Conservation (phyloP, 805 yeast genomes). For the Metschnikowia koreensis region DNA sequence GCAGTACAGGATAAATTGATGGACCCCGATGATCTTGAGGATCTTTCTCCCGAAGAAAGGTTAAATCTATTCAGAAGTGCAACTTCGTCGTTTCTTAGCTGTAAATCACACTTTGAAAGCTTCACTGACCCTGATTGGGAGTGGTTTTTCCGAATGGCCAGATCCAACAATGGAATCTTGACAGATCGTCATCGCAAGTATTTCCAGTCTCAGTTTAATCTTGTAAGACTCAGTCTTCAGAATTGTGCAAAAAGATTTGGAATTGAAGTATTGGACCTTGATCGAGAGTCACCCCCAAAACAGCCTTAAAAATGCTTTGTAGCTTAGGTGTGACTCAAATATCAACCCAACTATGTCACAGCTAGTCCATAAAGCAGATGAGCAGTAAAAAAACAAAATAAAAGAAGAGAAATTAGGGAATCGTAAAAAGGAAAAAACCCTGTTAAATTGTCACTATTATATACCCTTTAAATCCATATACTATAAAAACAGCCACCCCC, state of each 20-base stretch:
- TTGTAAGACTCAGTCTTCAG: neutral
- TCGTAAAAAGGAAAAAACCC: neutral
- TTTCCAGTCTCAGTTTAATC: neutral
- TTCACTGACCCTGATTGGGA: constrained; percentile 1
- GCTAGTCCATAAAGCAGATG: no score
- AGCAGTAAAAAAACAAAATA: no score
- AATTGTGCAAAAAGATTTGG: neutral
- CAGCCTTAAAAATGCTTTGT: neutral
- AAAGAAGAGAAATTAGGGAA: no score
- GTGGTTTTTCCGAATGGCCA: constrained; percentile 1
- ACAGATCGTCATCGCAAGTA: neutral
- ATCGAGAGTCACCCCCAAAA: neutral
- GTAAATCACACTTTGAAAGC: constrained; percentile 1
- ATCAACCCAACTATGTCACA: no score
- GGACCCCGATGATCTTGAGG: neutral
- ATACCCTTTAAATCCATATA: neutral
- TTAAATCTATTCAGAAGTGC: neutral
- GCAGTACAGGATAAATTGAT: neutral
- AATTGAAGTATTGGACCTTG: neutral
- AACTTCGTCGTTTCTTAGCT: neutral
- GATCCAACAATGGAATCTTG: neutral
- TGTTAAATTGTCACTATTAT: neutral
- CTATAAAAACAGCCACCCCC: neutral
- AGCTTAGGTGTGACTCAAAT: no score
- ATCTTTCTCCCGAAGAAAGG: neutral